Percentiles rank a stretch among this genome's conserved stretches.
These are phyloP conservation scores for Bolboschoenus planiculmis DNA, from an alignment of 176 grass and related monocot genomes.

Conservation along the genomic window DNA sequence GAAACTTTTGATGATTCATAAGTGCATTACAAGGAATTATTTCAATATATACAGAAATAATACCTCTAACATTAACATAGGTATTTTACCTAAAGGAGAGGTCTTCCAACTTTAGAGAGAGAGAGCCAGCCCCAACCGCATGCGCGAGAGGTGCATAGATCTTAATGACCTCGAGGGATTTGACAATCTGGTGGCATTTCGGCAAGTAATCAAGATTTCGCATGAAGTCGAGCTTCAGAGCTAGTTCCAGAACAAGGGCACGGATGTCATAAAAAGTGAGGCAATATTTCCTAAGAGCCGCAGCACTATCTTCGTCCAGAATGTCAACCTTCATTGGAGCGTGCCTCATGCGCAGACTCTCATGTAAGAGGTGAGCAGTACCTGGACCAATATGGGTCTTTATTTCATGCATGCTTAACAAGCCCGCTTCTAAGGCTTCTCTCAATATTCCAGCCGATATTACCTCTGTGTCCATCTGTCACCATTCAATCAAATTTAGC, in stretches of 20 bases:
- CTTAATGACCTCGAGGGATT: slow-evolving; percentile 83
- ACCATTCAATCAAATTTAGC: slow-evolving; percentile 5
- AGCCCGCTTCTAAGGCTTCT: slow-evolving; percentile 65
- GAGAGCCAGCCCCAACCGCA: slow-evolving; percentile 68
- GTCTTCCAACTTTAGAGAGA: slow-evolving; percentile 82
- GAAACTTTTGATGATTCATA: background rate
- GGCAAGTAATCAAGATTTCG: slow-evolving; percentile 62
- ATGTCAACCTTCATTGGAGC: slow-evolving; percentile 66
- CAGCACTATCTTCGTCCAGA: slow-evolving; percentile 65
- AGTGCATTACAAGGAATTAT: background rate
- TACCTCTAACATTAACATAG: background rate
- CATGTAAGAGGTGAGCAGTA: slow-evolving; percentile 60
- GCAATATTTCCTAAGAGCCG: slow-evolving; percentile 60
- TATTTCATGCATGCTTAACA: slow-evolving; percentile 64
- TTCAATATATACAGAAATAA: background rate
- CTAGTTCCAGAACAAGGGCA: slow-evolving; percentile 72
- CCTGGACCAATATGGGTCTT: slow-evolving; percentile 54
- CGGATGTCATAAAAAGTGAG: slow-evolving; percentile 89
- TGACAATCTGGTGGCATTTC: slow-evolving; percentile 57
- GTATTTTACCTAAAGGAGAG: slow-evolving; percentile 48
- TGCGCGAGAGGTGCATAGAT: slow-evolving; percentile 90
- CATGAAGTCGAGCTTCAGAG: slow-evolving; percentile 77
- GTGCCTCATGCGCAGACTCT: slow-evolving; percentile 65
- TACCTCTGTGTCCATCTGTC: slow-evolving; percentile 94
- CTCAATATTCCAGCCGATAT: slow-evolving; percentile 86